Evolutionary conservation across 73 alveolate species (phyloP).

Genomic region (Paramecium sexaurelia): DNA sequence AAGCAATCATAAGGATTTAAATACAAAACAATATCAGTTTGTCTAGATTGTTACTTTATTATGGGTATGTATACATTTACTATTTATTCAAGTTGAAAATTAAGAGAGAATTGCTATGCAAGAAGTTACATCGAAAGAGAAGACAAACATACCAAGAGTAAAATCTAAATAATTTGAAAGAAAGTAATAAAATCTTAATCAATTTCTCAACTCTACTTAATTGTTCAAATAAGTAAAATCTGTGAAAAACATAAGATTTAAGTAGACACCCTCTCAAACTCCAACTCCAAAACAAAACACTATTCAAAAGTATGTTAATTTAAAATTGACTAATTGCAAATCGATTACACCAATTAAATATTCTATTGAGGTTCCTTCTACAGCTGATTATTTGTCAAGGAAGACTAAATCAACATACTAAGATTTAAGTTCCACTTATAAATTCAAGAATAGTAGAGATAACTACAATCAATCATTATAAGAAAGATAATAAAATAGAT

Average conservation of each 20-base stretch:
- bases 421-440: background rate
- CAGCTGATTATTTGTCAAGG: conserved; percentile 22
- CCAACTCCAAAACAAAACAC: background rate
- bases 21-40: background rate
- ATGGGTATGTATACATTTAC: background rate
- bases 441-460: conserved; percentile 12
- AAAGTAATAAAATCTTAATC: background rate
- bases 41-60: background rate
- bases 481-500: background rate
- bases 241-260: background rate
- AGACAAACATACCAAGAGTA: background rate
- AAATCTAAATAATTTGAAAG: background rate
- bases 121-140: background rate
- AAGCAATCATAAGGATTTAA: background rate
- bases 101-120: background rate
- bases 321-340: background rate
- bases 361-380: conserved; percentile 21
- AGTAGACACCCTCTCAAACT: background rate
- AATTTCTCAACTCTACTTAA: background rate
- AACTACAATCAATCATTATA: background rate
- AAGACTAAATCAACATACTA: conserved; percentile 13
- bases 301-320: background rate
- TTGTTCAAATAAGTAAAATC: background rate
- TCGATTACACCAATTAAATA: background rate
- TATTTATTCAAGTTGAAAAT: background rate